Percentiles rank a stretch among this genome's conserved stretches.
Evolutionary conservation across 2,329 filamentous ascomycete genomes (phyloP).

Genomic region (Lachnum nothofagi): DNA sequence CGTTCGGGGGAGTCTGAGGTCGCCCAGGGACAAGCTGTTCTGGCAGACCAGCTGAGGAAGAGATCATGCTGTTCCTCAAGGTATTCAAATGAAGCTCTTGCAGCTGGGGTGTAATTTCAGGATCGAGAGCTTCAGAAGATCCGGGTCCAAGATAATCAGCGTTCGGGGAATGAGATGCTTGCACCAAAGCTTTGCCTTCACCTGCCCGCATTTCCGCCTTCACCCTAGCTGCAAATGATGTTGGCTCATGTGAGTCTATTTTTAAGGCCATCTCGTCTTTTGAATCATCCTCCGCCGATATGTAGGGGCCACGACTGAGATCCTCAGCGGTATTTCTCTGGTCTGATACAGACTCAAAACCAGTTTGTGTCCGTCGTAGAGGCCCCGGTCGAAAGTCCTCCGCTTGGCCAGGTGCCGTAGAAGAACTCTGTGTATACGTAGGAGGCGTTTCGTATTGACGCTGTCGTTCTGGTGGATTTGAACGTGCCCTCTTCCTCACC

Average conservation of each 20-base stretch:
- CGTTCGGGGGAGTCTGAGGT: conserved; percentile 9
- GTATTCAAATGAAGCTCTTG: conserved; percentile 27
- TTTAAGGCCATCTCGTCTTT: not conserved
- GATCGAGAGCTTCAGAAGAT: conserved; percentile 1
- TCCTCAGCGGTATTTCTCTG: conserved; percentile 6
- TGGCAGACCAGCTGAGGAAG: conserved; percentile 13
- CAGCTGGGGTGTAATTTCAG: conserved; percentile 16
- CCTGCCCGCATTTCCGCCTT: conserved; percentile 57
- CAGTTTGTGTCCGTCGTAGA: conserved; percentile 55
- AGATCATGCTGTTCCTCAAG: conserved; percentile 24
- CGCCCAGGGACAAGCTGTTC: conserved; percentile 13
- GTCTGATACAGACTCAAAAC: conserved; percentile 33
- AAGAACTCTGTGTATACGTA: not conserved
- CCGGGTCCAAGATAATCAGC: conserved; percentile 4
- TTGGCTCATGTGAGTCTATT: conserved; percentile 10
- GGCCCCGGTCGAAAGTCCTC: conserved; percentile 46
- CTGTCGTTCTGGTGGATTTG: conserved; percentile 22
- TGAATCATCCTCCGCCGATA: conserved; percentile 1
- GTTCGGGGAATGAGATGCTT: conserved; percentile 16
- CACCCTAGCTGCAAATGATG: conserved; percentile 35
- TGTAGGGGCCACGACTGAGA: not conserved
- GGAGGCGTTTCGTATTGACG: conserved; percentile 4
- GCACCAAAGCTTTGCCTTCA: conserved; percentile 54
- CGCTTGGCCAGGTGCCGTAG: conserved; percentile 30
- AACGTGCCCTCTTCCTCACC: conserved; percentile 41